Evolutionary conservation across 1,284 basidiomycete species (phyloP).

Genomic region (Trametes sp.): DNA sequence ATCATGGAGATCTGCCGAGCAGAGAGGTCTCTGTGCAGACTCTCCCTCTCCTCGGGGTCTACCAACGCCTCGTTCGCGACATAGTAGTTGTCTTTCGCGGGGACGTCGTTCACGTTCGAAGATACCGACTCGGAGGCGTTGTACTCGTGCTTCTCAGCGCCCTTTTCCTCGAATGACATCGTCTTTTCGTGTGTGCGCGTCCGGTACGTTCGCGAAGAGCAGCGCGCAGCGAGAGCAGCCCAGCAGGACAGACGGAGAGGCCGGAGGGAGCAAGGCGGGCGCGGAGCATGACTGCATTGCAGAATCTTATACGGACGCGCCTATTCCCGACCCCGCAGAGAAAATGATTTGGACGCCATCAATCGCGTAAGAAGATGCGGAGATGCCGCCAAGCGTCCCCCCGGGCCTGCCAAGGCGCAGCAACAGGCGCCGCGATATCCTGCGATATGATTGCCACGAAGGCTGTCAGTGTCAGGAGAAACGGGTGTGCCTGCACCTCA

Average conservation of each 20-base stretch:
- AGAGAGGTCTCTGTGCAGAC: conserved; percentile 67
- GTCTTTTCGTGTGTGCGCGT: background rate
- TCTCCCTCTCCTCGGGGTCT: conserved; percentile 53
- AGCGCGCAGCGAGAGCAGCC: conserved; percentile 5
- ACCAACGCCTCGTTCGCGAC: conserved; percentile 46
- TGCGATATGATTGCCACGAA: background rate
- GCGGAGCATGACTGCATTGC: background rate
- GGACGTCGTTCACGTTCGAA: conserved; percentile 18
- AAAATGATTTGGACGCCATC: conserved; percentile 18
- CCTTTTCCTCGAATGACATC: conserved; percentile 34
- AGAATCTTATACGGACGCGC: conserved; percentile 7
- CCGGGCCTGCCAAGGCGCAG: conserved; percentile 22
- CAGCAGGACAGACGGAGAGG: background rate
- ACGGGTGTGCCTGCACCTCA: conserved; percentile 3
- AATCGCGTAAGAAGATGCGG: conserved; percentile 17
- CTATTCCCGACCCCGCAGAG: conserved; percentile 7
- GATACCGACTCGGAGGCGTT: conserved; percentile 17
- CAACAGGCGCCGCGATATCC: background rate
- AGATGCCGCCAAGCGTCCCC: conserved; percentile 15
- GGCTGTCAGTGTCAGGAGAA: background rate
- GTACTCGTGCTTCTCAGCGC: conserved; percentile 24
- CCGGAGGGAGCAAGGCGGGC: conserved; percentile 6
- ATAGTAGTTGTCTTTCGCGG: conserved; percentile 25
- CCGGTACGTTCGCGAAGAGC: conserved; percentile 1
- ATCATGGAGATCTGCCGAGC: conserved; percentile 79